Percentiles rank a stretch among this genome's conserved stretches.
Conservation (phyloP, 495 filamentous ascomycete genomes). For the Daldinia grandis region DNA sequence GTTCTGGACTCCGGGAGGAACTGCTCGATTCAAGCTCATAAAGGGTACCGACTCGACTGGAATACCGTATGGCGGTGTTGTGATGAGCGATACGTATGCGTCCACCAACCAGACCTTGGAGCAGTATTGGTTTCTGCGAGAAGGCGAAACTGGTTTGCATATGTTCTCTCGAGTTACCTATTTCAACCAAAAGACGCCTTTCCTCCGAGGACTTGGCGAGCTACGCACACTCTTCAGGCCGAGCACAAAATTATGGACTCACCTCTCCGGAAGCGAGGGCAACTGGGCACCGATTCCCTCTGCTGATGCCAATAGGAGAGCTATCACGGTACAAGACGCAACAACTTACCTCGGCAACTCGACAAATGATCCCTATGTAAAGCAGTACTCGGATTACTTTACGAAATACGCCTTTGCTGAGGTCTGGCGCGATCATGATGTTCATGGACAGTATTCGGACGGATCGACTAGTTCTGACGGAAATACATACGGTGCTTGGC, state of each 20-base stretch:
- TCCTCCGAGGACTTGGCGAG: slow-evolving; percentile 63
- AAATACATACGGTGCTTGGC: slow-evolving; percentile 62
- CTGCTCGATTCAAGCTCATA: slow-evolving; percentile 54
- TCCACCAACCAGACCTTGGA: slow-evolving; percentile 61
- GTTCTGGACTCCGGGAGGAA: slow-evolving; percentile 61
- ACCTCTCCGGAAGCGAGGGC: slow-evolving; percentile 59
- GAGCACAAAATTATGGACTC: slow-evolving; percentile 63
- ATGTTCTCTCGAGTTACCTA: slow-evolving; percentile 64
- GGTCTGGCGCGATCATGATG: slow-evolving; percentile 60
- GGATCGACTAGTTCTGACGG: slow-evolving; percentile 58
- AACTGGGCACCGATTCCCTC: slow-evolving; percentile 63
- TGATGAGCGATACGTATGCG: slow-evolving; percentile 61
- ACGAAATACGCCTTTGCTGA: slow-evolving; percentile 67
- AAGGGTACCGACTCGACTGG: slow-evolving; percentile 59
- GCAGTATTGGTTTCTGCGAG: slow-evolving; percentile 66
- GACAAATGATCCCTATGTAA: slow-evolving; percentile 58
- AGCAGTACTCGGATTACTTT: slow-evolving; percentile 64
- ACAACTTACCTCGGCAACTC: slow-evolving; percentile 64
- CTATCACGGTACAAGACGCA: slow-evolving; percentile 63
- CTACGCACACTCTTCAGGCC: slow-evolving; percentile 64
- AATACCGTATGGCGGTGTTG: slow-evolving; percentile 59
- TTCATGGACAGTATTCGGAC: slow-evolving; percentile 64
- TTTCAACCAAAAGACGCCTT: slow-evolving; percentile 61
- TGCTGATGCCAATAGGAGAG: slow-evolving; percentile 49
- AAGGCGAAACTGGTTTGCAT: slow-evolving; percentile 64